phyloP scores from a whole-genome alignment of 331 rosid genomes.

The Acacia pycnantha region DNA sequence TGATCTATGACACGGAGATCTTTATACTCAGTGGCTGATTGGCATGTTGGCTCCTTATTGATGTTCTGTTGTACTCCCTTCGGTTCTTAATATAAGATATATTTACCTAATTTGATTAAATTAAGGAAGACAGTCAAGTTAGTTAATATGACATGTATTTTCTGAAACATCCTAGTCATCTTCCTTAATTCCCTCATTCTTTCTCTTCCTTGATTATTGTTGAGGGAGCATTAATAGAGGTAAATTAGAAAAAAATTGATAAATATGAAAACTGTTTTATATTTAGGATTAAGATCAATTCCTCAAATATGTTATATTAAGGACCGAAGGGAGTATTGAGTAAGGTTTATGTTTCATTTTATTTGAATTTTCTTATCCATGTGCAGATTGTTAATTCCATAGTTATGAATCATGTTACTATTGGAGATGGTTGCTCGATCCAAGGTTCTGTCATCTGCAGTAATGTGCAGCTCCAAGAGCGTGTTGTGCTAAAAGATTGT shows the following conservation, averaged over 20 bases:
- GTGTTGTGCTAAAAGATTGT: conserved; percentile 80
- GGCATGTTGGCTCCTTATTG: not conserved
- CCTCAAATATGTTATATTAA: too few relatives aligned
- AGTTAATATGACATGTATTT: too few relatives aligned
- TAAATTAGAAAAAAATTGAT: too few relatives aligned
- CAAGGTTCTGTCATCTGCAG: conserved; percentile 96
- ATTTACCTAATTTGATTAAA: too few relatives aligned
- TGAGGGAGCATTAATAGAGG: too few relatives aligned
- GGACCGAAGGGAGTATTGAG: not conserved
- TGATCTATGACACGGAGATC: conserved; percentile 4
- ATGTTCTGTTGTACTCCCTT: not conserved
- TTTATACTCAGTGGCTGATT: not conserved
- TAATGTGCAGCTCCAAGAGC: conserved; percentile 96
- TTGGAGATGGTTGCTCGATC: conserved; percentile 84
- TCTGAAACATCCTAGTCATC: too few relatives aligned
- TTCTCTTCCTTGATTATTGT: too few relatives aligned
- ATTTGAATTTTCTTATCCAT: not conserved
- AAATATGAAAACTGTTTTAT: too few relatives aligned
- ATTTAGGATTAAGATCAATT: too few relatives aligned
- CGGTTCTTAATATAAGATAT: too few relatives aligned
- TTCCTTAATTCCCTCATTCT: too few relatives aligned
- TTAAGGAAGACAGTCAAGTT: too few relatives aligned
- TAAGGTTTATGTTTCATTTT: not conserved
- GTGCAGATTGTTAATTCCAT: conserved; percentile 82
- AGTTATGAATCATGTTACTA: conserved; percentile 92